Percentiles rank a stretch among this genome's conserved stretches.
phyloP scores from a whole-genome alignment of 1,284 basidiomycete genomes.

The Cryptococcus sp. region DNA sequence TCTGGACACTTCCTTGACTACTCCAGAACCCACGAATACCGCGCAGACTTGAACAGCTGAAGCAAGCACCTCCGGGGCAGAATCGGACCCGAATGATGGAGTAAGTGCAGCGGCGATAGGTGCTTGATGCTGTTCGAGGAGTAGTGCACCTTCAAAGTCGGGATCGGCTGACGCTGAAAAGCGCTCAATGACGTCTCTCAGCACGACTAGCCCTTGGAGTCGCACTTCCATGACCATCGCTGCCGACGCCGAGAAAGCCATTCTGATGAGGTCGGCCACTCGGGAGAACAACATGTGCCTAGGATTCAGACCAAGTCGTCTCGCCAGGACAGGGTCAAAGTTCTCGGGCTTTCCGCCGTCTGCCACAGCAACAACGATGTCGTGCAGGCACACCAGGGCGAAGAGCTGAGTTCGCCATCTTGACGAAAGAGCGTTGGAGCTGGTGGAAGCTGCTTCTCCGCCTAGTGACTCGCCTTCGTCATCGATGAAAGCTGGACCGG shows the following conservation, averaged over 20 bases:
- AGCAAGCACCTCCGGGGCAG: slow-evolving; percentile 91
- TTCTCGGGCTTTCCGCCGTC: slow-evolving; percentile 76
- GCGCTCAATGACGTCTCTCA: slow-evolving; percentile 90
- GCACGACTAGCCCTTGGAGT: slow-evolving; percentile 83
- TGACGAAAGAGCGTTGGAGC: slow-evolving; percentile 62
- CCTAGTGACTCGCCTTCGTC: slow-evolving; percentile 91
- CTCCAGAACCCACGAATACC: slow-evolving; percentile 92
- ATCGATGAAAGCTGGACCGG: slow-evolving; percentile 64
- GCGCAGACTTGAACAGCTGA: slow-evolving; percentile 92
- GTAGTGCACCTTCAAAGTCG: slow-evolving; percentile 82
- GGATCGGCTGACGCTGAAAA: slow-evolving; percentile 87
- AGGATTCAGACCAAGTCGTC: slow-evolving; percentile 35
- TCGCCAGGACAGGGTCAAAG: slow-evolving; percentile 70
- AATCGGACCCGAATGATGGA: slow-evolving; percentile 91
- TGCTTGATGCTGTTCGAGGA: slow-evolving; percentile 98
- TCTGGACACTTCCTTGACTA: slow-evolving; percentile 81
- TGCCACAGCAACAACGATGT: slow-evolving; percentile 76
- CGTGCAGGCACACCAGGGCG: slow-evolving; percentile 87
- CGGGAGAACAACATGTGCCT: slow-evolving; percentile 47
- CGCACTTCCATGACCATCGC: slow-evolving; percentile 94
- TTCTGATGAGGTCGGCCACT: slow-evolving; percentile 80
- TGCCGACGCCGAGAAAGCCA: slow-evolving; percentile 96
- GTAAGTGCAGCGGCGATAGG: slow-evolving; percentile 98
- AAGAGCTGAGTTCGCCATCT: slow-evolving; percentile 97
- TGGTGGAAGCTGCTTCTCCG: slow-evolving; percentile 40